phyloP scores from a whole-genome alignment of 441 rosid genomes.

The Eruca vesicaria region DNA sequence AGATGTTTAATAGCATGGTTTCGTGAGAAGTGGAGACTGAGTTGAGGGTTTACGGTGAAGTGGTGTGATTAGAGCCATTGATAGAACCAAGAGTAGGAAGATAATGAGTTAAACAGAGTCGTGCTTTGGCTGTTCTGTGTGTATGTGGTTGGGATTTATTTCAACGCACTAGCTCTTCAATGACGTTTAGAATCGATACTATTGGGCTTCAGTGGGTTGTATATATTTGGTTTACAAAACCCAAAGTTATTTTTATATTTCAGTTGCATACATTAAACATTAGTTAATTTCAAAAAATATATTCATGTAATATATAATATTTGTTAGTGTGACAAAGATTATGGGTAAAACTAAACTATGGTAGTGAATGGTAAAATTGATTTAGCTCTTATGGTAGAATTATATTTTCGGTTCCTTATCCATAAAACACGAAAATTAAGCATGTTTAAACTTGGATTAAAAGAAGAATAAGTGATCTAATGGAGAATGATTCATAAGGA shows the following conservation, averaged over 20 bases:
- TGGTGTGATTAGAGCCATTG: slow-evolving; percentile 19
- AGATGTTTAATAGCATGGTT: slow-evolving; percentile 60
- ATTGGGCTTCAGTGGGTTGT: background rate
- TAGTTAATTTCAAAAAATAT: too few relatives aligned
- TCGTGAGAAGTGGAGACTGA: background rate
- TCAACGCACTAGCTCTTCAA: background rate
- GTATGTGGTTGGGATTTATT: slow-evolving; percentile 23
- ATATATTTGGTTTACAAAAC: background rate
- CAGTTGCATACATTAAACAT: too few relatives aligned
- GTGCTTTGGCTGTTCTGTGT: slow-evolving; percentile 12
- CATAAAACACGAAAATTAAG: too few relatives aligned
- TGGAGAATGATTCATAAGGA: too few relatives aligned
- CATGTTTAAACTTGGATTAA: too few relatives aligned
- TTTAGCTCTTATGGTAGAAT: too few relatives aligned
- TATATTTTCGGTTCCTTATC: too few relatives aligned
- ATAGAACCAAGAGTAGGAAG: background rate
- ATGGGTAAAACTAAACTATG: background rate
- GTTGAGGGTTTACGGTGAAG: slow-evolving; percentile 17
- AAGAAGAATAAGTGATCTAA: too few relatives aligned
- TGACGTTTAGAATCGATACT: background rate
- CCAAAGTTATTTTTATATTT: too few relatives aligned
- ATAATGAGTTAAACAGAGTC: slow-evolving; percentile 13
- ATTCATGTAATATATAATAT: background rate
- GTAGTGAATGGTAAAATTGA: background rate
- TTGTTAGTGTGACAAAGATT: background rate